Evolutionary conservation across 768 basidiomycete genomes (phyloP).

Genomic region (Trametes cubensis): DNA sequence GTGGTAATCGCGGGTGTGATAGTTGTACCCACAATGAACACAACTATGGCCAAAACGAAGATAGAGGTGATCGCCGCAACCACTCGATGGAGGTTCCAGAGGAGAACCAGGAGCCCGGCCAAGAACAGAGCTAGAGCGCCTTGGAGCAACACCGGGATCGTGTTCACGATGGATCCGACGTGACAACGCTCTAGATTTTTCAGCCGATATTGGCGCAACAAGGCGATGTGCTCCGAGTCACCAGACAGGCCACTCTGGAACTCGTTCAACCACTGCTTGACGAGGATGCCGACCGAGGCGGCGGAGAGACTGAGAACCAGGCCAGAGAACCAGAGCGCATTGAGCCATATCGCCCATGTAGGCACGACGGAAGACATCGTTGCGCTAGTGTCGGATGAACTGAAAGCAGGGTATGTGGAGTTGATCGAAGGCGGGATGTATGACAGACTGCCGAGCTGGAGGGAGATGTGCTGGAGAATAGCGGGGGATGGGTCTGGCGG

Average conservation of each 20-base stretch:
- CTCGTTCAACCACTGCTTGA: too few species aligned
- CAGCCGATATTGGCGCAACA: constrained; percentile 24
- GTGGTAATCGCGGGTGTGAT: background rate
- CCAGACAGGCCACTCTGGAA: background rate
- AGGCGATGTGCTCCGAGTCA: background rate
- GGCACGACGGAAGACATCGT: background rate
- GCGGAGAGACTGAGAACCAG: too few species aligned
- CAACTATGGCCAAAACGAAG: background rate
- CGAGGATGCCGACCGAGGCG: too few species aligned
- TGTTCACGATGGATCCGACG: constrained; percentile 17
- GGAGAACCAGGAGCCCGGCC: constrained; percentile 22
- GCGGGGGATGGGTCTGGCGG: too few species aligned
- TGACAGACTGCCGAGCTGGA: constrained; percentile 13
- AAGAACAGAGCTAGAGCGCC: constrained; percentile 27
- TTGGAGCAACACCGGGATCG: constrained; percentile 27
- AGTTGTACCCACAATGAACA: background rate
- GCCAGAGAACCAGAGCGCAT: too few species aligned
- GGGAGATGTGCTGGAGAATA: background rate
- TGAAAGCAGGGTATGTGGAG: constrained; percentile 9
- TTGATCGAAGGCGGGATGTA: constrained; percentile 14
- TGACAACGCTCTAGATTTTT: constrained; percentile 24
- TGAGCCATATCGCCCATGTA: background rate
- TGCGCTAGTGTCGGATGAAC: background rate
- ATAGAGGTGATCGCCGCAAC: constrained; percentile 10
- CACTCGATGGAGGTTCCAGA: constrained; percentile 16